phyloP scores from a whole-genome alignment of 1,284 basidiomycete genomes.

The Leucoagaricus sp. region DNA sequence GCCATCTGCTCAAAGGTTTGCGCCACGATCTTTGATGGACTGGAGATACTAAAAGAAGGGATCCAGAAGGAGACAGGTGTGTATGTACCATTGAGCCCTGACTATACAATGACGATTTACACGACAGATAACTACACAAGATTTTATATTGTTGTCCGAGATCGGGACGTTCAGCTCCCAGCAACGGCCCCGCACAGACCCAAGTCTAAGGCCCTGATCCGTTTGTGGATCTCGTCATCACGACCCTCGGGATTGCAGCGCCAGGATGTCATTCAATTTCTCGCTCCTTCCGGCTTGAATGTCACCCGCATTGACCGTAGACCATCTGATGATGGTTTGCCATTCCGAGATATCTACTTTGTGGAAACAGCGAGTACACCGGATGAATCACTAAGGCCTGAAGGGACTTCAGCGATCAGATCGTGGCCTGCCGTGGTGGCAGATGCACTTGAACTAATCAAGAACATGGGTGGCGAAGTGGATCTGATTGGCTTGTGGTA shows the following conservation, averaged over 20 bases:
- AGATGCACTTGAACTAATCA: constrained; percentile 35
- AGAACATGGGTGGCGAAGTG: constrained; percentile 35
- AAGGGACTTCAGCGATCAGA: constrained; percentile 4
- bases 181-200: neutral
- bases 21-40: constrained; percentile 51
- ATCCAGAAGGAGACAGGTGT: constrained; percentile 66
- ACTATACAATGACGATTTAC: constrained; percentile 8
- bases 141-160: constrained; percentile 19
- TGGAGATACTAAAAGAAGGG: constrained; percentile 56
- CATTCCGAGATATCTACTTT: constrained; percentile 64
- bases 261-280: constrained; percentile 12
- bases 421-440: constrained; percentile 34
- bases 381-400: constrained; percentile 7
- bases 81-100: constrained; percentile 21
- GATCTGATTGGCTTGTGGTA: constrained; percentile 48
- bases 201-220: constrained; percentile 13
- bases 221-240: constrained; percentile 8
- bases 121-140: constrained; percentile 17
- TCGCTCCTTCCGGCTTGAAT: constrained; percentile 13
- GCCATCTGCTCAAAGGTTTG: constrained; percentile 76
- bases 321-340: constrained; percentile 46
- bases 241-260: neutral
- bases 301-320: constrained; percentile 63
- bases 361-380: constrained; percentile 43
- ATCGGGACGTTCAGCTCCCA: constrained; percentile 8